These are phyloP conservation scores for Pythium brassicae DNA, from an alignment of 352 stramenopile genomes.

Conservation along the genomic window DNA sequence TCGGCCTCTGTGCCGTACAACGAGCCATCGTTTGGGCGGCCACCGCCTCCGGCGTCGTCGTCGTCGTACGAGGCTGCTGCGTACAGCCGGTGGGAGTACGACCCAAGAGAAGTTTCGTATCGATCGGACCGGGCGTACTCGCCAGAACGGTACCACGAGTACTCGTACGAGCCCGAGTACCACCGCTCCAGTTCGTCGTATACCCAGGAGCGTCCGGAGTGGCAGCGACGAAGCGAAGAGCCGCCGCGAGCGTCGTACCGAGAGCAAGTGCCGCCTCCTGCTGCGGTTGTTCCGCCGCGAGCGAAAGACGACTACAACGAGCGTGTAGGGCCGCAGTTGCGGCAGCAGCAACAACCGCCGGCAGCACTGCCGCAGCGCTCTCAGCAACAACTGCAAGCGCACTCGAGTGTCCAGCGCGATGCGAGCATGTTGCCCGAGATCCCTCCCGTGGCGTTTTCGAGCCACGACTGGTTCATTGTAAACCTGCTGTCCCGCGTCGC, in stretches of 20 bases:
- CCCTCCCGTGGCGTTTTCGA: constrained; percentile 38
- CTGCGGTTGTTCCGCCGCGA: not conserved
- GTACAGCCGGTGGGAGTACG: constrained; percentile 10
- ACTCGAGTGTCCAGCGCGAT: not conserved
- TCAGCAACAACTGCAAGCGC: not conserved
- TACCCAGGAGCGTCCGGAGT: not conserved
- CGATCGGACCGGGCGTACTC: constrained; percentile 11
- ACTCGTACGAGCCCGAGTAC: constrained; percentile 14
- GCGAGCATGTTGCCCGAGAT: constrained; percentile 18
- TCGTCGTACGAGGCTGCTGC: constrained; percentile 10
- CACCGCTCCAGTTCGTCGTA: constrained; percentile 11
- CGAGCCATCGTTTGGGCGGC: constrained; percentile 7
- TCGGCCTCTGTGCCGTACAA: constrained; percentile 12
- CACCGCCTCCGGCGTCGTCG: too few species aligned
- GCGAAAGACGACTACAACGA: not conserved
- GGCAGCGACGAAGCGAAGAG: constrained; percentile 1
- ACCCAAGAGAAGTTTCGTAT: constrained; percentile 10
- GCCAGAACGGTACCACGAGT: constrained; percentile 14
- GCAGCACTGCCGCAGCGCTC: not conserved
- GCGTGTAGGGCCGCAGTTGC: not conserved
- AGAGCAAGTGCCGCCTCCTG: not conserved
- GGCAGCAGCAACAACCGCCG: not conserved
- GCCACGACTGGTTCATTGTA: constrained; percentile 40
- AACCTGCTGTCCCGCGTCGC: constrained; percentile 52
- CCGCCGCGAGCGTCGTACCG: constrained; percentile 1